Evolutionary conservation across 345 rosid species (phyloP), one percentile per base, ranked within the genome.

Genomic region (Alliaria petiolata): DNA sequence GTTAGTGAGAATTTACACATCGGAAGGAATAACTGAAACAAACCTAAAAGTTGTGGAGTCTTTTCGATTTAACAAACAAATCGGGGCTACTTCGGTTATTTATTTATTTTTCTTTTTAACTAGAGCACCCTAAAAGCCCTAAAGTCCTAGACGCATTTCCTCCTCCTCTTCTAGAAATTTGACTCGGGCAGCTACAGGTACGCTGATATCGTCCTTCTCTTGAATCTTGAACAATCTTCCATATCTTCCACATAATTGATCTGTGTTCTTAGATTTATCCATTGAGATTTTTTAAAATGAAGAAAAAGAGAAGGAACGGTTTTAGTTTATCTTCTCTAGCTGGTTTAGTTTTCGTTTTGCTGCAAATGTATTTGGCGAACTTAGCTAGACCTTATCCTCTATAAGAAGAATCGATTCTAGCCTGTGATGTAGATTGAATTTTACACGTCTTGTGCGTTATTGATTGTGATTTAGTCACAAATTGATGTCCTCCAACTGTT

Each of bases 61-160:
- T 7, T 53, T 26, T 14, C 5, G 13, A 66, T 15, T 38, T 38
- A 16, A 40, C 2, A 39, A 12, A 53, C 0, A 34, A 2, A 7
- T 13, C 5, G 30, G 57, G 69, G 34, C 6, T 26, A 13, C 3
- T 20, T 34, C 3, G 19, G 53, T 7, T 16, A 44, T 16, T 62
- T 44, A 62, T 61, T 7, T 30, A 67, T 42, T n/a, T 11, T n/a
- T n/a, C n/a, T n/a, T n/a, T n/a, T n/a, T n/a, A n/a, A 13, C 22
- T 46, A 13, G 31, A 69, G 50, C 12, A 19, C 52, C n/a, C 19
- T 4, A 22, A 60, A 61, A 61, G 19, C 39, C 39, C 59, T 22
- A 62, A 42, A 70, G 30, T 61, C 76, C 76, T 63, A 63, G 12
- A 8, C 33, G 1, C 75, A 42, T 14, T 14, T 30, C 30, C 36